A percentile compares a stretch with the other conserved stretches of the same genome.
Conservation (phyloP, 768 basidiomycete species). For the Psilocybe subaeruginosa region DNA sequence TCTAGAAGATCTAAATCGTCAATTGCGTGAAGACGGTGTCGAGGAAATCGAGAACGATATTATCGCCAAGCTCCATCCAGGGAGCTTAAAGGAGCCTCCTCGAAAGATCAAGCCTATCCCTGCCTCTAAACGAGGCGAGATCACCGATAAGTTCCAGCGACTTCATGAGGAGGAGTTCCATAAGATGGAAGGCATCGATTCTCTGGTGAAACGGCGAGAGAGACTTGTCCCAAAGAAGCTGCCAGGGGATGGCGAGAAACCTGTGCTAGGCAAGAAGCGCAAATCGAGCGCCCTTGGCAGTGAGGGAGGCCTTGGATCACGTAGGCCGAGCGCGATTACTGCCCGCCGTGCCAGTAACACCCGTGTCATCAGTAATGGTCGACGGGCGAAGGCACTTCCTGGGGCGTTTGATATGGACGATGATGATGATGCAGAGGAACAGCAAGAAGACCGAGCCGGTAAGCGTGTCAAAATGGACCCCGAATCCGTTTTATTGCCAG, state of each 20-base stretch:
- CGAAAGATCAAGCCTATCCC: conserved; percentile 36
- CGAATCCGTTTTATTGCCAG: conserved; percentile 22
- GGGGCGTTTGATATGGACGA: conserved; percentile 63
- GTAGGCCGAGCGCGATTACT: conserved; percentile 27
- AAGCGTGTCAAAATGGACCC: conserved; percentile 40
- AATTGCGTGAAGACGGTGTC: conserved; percentile 61
- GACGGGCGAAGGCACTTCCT: conserved; percentile 43
- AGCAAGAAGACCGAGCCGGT: conserved; percentile 38
- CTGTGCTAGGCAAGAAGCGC: conserved; percentile 42
- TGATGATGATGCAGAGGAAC: conserved; percentile 44
- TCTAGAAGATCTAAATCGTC: conserved; percentile 81
- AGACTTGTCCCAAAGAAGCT: conserved; percentile 20
- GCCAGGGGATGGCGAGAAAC: conserved; percentile 22
- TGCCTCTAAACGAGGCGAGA: conserved; percentile 25
- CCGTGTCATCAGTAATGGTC: conserved; percentile 50
- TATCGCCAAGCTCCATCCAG: conserved; percentile 43
- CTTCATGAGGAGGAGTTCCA: conserved; percentile 66
- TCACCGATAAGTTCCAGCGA: conserved; percentile 54
- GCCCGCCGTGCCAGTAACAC: conserved; percentile 38
- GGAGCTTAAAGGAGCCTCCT: conserved; percentile 16
- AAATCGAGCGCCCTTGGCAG: conserved; percentile 55
- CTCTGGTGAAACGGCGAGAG: conserved; percentile 35
- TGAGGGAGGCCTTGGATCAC: conserved; percentile 25
- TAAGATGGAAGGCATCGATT: conserved; percentile 79
- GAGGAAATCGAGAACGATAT: conserved; percentile 48